phyloP scores from a whole-genome alignment of 345 rosid species.

The Luvunga scandens region DNA sequence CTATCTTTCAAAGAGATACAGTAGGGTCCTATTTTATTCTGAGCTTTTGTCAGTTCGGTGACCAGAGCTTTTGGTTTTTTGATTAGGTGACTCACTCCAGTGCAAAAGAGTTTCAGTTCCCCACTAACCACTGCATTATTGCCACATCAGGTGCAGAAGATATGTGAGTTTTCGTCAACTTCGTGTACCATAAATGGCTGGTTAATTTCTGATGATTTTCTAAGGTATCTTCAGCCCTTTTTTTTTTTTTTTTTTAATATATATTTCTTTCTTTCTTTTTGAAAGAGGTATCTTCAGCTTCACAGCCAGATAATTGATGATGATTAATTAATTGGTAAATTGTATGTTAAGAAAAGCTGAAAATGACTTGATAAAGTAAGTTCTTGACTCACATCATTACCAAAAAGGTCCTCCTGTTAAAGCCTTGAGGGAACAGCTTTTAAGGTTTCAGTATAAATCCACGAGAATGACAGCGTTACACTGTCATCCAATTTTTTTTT shows the following conservation, averaged over 20 bases:
- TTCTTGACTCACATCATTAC: constrained; percentile 22
- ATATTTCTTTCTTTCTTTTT: no score
- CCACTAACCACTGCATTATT: constrained; percentile 23
- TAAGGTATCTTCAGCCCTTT: neutral
- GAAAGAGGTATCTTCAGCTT: neutral
- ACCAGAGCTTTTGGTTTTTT: constrained; percentile 19
- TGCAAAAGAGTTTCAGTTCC: constrained; percentile 17
- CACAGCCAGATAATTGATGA: neutral
- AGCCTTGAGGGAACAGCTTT: neutral
- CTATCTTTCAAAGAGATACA: constrained; percentile 8
- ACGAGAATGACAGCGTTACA: no score
- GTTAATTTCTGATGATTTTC: neutral
- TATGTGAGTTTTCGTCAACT: constrained; percentile 2
- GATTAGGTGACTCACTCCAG: constrained; percentile 53
- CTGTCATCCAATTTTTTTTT: no score
- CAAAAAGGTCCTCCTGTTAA: constrained; percentile 12
- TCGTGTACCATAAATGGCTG: neutral
- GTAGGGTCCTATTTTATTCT: constrained; percentile 1
- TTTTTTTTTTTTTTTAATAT: no score
- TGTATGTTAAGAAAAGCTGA: constrained; percentile 24
- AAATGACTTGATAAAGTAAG: neutral
- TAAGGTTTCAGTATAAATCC: neutral
- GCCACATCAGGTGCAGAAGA: constrained; percentile 14
- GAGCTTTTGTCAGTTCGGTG: constrained; percentile 25
- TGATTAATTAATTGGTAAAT: constrained; percentile 6